Evolutionary conservation across 129 eudicot species (phyloP).

Genomic region (Escallonia rubra): DNA sequence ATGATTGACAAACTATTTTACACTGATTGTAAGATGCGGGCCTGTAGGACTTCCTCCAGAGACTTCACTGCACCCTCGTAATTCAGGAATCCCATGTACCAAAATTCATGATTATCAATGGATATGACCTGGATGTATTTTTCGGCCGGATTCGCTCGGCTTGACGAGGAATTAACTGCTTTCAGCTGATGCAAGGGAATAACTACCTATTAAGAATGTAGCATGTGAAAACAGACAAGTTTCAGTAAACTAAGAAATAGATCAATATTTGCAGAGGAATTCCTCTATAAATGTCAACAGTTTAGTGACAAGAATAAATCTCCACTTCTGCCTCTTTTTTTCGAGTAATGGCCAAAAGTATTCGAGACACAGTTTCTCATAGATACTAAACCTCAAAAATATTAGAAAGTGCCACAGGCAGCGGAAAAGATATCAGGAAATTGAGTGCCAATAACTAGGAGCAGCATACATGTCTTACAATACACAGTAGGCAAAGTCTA

Average conservation of each 20-base stretch:
- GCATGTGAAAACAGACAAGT: not conserved
- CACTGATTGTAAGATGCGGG: constrained; percentile 4
- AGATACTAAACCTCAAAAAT: too few species aligned
- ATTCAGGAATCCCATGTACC: constrained; percentile 58
- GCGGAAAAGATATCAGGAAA: too few species aligned
- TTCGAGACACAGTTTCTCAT: too few species aligned
- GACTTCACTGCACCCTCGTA: constrained; percentile 32
- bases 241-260: not conserved
- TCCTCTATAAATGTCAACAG: too few species aligned
- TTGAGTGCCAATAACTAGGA: too few species aligned
- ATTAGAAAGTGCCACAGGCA: too few species aligned
- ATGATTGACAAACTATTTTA: not conserved
- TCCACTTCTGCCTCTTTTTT: too few species aligned
- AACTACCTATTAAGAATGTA: constrained; percentile 25
- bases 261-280: too few species aligned
- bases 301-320: too few species aligned
- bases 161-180: constrained; percentile 31
- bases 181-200: constrained; percentile 40
- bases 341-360: too few species aligned
- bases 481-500: too few species aligned
- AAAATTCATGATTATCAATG: constrained; percentile 49
- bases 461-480: too few species aligned
- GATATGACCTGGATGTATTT: constrained; percentile 55
- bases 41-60: constrained; percentile 24
- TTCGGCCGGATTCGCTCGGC: constrained; percentile 41